Base-by-base conservation (phyloP, 331 rosid genomes). In the Malus hybrid region DNA sequence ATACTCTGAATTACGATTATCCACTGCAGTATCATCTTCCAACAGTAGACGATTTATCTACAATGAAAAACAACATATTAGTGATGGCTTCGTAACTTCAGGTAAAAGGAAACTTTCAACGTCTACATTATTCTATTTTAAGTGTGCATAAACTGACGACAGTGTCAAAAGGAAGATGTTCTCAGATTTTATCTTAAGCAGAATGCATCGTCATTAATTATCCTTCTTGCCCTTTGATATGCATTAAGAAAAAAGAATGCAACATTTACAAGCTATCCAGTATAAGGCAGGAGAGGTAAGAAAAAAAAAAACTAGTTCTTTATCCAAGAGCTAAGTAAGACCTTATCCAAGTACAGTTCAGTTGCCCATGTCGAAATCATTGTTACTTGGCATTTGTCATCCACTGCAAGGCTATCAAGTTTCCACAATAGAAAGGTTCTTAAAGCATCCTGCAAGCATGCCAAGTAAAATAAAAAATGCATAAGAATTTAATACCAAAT, bases 351-450 rank as follows among this genome's bases (percentile, higher is more conserved):
- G 87, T 92, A 94, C 79, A 94, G 86, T 71, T 94, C 99, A 83
- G 97, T 90, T 78, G 96, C 70, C 97, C 97, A 94, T 14, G 99
- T 92, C 80, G 99, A 92, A 81, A 94, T 92, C 99, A 94, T 94
- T 75, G 99, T 94, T 89, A 94, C 89, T 79, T 92, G 99, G 91
- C 99, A 92, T 85, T 90, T 94, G 86, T 94, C 97, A 55, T 83
- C 93, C 85, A 87, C 87, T 12, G 84, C 81, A 74, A 94, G 91
- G 83, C 84, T 84, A 84, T 94, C 97, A 67, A 94, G 93, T 87
- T 94, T 92, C 88, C 97, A 86, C 84, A 92, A 76, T 60, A 94
- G 83, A 84, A 90, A 94, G 70, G 99, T 90, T 80, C 97, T 85
- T 86, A 92, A 83, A 79, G 97, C 93, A 84, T 94, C 99, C 97